phyloP scores from a whole-genome alignment of 495 filamentous ascomycete species.

The Aspergillus coremiiformis region DNA sequence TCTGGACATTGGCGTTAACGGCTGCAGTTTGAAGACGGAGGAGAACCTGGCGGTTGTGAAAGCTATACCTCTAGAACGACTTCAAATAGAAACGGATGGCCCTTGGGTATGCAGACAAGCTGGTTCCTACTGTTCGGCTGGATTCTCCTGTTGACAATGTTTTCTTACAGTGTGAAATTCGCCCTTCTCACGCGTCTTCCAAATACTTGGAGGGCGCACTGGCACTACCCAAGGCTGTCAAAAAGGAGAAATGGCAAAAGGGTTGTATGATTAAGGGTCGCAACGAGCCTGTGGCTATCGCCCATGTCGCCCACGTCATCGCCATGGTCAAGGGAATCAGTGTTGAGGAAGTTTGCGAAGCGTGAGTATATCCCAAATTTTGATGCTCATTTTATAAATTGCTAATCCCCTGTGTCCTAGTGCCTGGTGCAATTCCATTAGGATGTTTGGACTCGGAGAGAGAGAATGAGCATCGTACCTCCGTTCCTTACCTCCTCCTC shows the following conservation, averaged over 20 bases:
- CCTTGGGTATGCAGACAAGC: slow-evolving; percentile 55
- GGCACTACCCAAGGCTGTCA: slow-evolving; percentile 53
- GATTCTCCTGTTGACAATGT: slow-evolving; percentile 3
- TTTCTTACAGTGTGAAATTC: slow-evolving; percentile 44
- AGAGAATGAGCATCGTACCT: slow-evolving; percentile 18
- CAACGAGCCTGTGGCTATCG: slow-evolving; percentile 82
- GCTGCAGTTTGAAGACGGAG: slow-evolving; percentile 85
- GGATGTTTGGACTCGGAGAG: slow-evolving; percentile 69
- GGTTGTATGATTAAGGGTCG: slow-evolving; percentile 82
- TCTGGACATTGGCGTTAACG: slow-evolving; percentile 80
- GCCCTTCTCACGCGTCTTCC: slow-evolving; percentile 46
- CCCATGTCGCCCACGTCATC: slow-evolving; percentile 77
- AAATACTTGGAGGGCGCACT: slow-evolving; percentile 42
- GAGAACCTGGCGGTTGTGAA: slow-evolving; percentile 79
- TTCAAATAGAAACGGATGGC: slow-evolving; percentile 93
- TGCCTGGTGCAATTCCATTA: slow-evolving; percentile 75
- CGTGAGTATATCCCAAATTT: slow-evolving; percentile 40
- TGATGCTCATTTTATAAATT: background rate
- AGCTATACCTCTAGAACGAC: slow-evolving; percentile 59
- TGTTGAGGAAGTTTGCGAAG: slow-evolving; percentile 77
- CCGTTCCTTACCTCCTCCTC: background rate
- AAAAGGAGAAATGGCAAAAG: slow-evolving; percentile 88
- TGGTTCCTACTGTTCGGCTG: background rate
- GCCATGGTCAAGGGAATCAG: slow-evolving; percentile 73
- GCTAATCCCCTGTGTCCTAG: slow-evolving; percentile 23